These are phyloP conservation scores for Cystofilobasidium capitatum DNA, from an alignment of 768 basidiomycete species.

Conservation along the genomic window DNA sequence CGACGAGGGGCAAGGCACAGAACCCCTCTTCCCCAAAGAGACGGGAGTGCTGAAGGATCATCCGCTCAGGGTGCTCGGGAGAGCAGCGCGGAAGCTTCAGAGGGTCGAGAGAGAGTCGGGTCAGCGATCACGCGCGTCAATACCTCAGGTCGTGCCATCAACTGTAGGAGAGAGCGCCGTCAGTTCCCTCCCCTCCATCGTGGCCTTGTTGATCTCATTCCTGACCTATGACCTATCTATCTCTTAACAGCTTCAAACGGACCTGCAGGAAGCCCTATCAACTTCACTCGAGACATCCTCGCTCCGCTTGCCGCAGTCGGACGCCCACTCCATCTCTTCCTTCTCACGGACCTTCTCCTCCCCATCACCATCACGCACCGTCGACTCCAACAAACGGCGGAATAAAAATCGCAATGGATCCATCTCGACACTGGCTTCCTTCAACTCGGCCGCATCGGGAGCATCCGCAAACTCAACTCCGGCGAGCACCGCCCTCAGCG, in stretches of 20 bases:
- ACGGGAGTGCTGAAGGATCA: slow-evolving; percentile 1
- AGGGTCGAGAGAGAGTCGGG: background rate
- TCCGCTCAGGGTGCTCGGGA: slow-evolving; percentile 20
- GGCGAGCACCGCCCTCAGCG: background rate
- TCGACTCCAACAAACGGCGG: background rate
- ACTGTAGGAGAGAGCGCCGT: background rate
- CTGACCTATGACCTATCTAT: background rate
- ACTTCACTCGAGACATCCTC: slow-evolving; percentile 12
- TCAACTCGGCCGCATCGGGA: background rate
- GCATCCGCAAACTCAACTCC: background rate
- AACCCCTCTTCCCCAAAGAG: slow-evolving; percentile 14
- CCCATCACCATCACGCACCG: background rate
- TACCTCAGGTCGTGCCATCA: background rate
- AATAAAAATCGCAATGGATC: slow-evolving; percentile 3
- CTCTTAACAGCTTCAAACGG: background rate
- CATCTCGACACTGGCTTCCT: slow-evolving; percentile 16
- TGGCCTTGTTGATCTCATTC: background rate
- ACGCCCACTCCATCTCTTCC: background rate
- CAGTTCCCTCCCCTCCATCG: background rate
- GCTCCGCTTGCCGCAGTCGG: background rate
- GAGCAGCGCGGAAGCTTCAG: slow-evolving; percentile 9
- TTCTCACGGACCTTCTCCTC: background rate
- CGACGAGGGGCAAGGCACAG: background rate
- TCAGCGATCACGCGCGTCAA: background rate
- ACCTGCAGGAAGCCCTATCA: slow-evolving; percentile 14